These are phyloP conservation scores for Globisporangium megalacanthum DNA, from an alignment of 352 stramenopile genomes.

Conservation along the genomic window DNA sequence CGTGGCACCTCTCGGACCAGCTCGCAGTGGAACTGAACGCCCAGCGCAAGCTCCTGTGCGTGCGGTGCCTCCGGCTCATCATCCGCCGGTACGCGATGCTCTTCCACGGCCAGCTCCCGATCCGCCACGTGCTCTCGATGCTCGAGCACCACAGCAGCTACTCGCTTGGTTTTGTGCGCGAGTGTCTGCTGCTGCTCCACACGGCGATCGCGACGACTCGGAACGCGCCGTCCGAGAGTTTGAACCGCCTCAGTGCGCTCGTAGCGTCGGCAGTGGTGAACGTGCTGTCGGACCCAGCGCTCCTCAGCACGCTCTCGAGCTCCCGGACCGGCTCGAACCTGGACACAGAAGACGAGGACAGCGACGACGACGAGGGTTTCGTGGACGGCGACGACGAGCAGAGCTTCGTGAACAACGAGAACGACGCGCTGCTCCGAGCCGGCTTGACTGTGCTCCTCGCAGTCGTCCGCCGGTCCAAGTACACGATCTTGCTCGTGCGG, in stretches of 20 bases:
- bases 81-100: conserved; percentile 76
- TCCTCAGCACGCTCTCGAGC: conserved; percentile 46
- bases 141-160: conserved; percentile 45
- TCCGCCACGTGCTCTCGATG: conserved; percentile 45
- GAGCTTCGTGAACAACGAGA: conserved; percentile 53
- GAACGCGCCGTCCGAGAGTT: conserved; percentile 53
- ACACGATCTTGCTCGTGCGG: conserved; percentile 51
- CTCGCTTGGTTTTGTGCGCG: conserved; percentile 51
- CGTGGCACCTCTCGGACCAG: conserved; percentile 77
- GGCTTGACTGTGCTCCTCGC: conserved; percentile 66
- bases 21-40: conserved; percentile 57
- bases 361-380: conserved; percentile 24
- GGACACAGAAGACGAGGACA: conserved; percentile 22
- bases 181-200: conserved; percentile 73
- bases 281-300: conserved; percentile 49
- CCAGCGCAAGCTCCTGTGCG: conserved; percentile 49
- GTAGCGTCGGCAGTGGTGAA: conserved; percentile 47
- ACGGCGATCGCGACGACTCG: conserved; percentile 66
- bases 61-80: conserved; percentile 62
- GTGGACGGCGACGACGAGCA: conserved; percentile 54
- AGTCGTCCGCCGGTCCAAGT: conserved; percentile 66
- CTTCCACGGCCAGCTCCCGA: conserved; percentile 72
- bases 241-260: conserved; percentile 46
- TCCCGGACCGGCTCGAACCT: conserved; percentile 11
- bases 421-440: conserved; percentile 61